phyloP scores from a whole-genome alignment of 345 rosid genomes.

The Camelina hispida region DNA sequence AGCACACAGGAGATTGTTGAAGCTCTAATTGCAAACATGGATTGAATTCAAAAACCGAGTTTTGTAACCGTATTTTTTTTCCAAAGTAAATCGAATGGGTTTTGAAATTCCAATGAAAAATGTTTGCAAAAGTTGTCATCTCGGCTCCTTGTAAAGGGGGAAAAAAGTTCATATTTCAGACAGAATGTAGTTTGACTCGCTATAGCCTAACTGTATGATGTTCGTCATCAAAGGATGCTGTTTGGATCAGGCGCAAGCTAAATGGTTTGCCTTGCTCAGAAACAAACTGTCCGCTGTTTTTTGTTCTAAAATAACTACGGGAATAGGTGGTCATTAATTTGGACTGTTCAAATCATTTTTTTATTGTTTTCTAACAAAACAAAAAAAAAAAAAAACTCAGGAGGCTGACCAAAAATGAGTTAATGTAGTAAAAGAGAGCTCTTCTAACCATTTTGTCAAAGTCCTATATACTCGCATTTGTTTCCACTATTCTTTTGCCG shows the following conservation, averaged over 20 bases:
- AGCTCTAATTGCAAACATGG: constrained; percentile 54
- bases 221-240: too few relatives aligned
- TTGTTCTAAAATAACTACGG: background rate
- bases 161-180: too few relatives aligned
- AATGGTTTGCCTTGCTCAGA: too few relatives aligned
- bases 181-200: too few relatives aligned
- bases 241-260: too few relatives aligned
- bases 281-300: too few relatives aligned
- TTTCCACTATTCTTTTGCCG: background rate
- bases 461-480: constrained; percentile 18
- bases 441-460: constrained; percentile 31
- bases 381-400: constrained; percentile 16
- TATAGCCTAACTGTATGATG: too few relatives aligned
- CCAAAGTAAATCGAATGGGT: background rate
- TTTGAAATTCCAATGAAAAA: too few relatives aligned
- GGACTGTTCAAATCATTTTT: constrained; percentile 11
- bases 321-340: constrained; percentile 3
- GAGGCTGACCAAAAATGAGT: constrained; percentile 30
- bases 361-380: constrained; percentile 2
- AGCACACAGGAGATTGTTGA: constrained; percentile 61
- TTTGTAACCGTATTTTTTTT: background rate
- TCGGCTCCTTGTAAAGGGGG: too few relatives aligned
- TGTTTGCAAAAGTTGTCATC: too few relatives aligned
- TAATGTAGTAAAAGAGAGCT: constrained; percentile 16
- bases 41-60: constrained; percentile 5